Base-by-base conservation (phyloP, 495 filamentous ascomycete species). In the Aspergillus carlsbadensis region DNA sequence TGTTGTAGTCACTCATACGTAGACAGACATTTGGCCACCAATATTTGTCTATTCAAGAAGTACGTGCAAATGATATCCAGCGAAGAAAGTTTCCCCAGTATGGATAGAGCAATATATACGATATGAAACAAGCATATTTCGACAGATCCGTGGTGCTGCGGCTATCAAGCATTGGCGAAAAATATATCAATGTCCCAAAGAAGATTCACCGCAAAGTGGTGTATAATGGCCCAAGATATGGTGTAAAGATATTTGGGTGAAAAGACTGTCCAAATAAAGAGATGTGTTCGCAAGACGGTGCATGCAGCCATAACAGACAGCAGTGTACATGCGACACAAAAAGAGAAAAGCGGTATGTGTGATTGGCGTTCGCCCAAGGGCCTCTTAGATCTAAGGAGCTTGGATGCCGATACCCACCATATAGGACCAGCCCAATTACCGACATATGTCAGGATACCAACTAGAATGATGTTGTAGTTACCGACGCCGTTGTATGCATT, bases 201-300 rank as follows among this genome's bases (percentile, higher is more conserved):
- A 35, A 77, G 13, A 52, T 90, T 91, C 39, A 92, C 78, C 44
- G 75, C 68, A 50, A 92, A 65, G 81, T 98, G 92, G 70, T 87
- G 87, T n/a, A 81, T 86, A 47, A 89, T 56, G 60, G 81, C 84
- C 95, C 95, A 99, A 17, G 86, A 91, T 72, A 95, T 85, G 46
- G 81, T 86, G 68, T 94, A 98, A 60, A 99, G 70, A 73, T 91
- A 99, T 71, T 98, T 99, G 4, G 95, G 95, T 48, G 87, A 92
- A 71, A 99, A 99, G 26, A 99, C 95, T 0, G 92, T 98, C 95
- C 95, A 99, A 52, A 99, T 90, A 71, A 99, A 99, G 58, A 99
- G 73, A 78, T 99, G 95, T 40, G 87, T 88, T 62, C 94, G 78
- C 65, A 98, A 65, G 10, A 80, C 73, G 55, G 90, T 90, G 67